Evolutionary conservation across 768 basidiomycete genomes (phyloP), one percentile per base, ranked within the genome.

Genomic region (Kwoniella bestiolae): DNA sequence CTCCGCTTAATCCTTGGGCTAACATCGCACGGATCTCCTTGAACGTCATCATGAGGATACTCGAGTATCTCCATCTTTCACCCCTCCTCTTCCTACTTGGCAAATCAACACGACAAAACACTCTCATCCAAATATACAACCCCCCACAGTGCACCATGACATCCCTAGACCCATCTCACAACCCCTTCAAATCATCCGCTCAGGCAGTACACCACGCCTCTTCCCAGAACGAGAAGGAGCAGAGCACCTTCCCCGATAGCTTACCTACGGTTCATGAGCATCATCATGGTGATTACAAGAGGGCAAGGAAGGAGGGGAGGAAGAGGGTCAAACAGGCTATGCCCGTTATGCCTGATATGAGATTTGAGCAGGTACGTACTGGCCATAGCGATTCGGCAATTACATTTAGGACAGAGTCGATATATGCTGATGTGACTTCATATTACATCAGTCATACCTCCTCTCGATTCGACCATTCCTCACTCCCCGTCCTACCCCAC

Each of bases 391-490:
- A 6, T 25, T n/a, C 25, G 3, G 5, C 47, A 1, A 3, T 38
- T 60, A 45, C 25, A 21, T 28, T 23, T 32, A n/a, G 56, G 5
- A 23, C 51, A 53, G 14, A 31, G 44, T 12, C 25, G 16, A 23
- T 8, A n/a, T 44, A 4, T 16, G 18, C 50, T 55, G 28, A 9
- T 18, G n/a, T 26, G 45, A 41, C 8, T 21, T 11, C 26, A 21
- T 47, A 3, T 61, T 51, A 35, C n/a, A 4, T 25, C 34, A 80
- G 79, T 80, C 79, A 50, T 80, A 79, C 62, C 66, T 80, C 8
- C 68, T 80, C 0, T 79, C 77, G 0, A 80, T 80, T 45, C 66
- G 79, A 38, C 79, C 79, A 0, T 80, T 75, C 65, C 66, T 80
- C 18, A 76, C 56, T 7, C 76, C 79, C 9, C 62, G 52, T 49